A percentile compares a stretch with the other conserved stretches of the same genome.
phyloP scores from a whole-genome alignment of 441 rosid genomes.

The Pelargonium myrrhifolium region DNA sequence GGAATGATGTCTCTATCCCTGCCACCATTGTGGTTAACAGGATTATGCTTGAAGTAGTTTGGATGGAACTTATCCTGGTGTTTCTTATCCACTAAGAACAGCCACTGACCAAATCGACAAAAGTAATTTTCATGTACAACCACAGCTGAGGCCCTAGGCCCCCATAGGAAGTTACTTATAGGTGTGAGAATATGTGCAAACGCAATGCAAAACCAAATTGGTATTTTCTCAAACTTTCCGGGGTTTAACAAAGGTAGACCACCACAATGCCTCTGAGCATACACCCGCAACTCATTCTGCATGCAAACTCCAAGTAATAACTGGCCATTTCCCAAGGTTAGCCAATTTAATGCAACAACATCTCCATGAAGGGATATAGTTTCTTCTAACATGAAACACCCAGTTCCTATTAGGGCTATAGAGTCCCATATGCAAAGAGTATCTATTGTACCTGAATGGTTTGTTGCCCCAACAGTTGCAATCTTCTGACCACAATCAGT shows the following conservation, averaged over 20 bases:
- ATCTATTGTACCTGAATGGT: slow-evolving; percentile 26
- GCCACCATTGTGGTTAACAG: slow-evolving; percentile 25
- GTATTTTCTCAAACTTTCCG: slow-evolving; percentile 31
- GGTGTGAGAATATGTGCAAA: slow-evolving; percentile 44
- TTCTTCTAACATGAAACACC: slow-evolving; percentile 70
- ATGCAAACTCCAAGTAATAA: slow-evolving; percentile 70
- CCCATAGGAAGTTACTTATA: slow-evolving; percentile 61
- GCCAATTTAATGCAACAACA: slow-evolving; percentile 62
- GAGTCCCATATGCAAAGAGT: slow-evolving; percentile 61
- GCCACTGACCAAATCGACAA: slow-evolving; percentile 55
- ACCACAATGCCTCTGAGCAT: slow-evolving; percentile 51
- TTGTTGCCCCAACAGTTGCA: slow-evolving; percentile 49
- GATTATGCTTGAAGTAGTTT: slow-evolving; percentile 20
- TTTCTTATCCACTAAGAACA: slow-evolving; percentile 38
- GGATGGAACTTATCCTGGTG: slow-evolving; percentile 23
- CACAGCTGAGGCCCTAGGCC: slow-evolving; percentile 47
- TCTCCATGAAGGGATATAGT: slow-evolving; percentile 40
- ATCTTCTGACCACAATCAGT: slow-evolving; percentile 64
- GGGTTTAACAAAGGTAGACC: slow-evolving; percentile 33
- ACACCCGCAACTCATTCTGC: slow-evolving; percentile 57
- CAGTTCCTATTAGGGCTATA: slow-evolving; percentile 47
- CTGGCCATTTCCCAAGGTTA: slow-evolving; percentile 59
- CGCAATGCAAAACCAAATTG: slow-evolving; percentile 71
- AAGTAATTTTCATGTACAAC: slow-evolving; percentile 58
- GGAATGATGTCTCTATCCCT: slow-evolving; percentile 24